Percentiles rank a stretch among this genome's conserved stretches.
These are phyloP conservation scores for Lactifluus piperatus DNA, from an alignment of 768 basidiomycete genomes.

Conservation along the genomic window DNA sequence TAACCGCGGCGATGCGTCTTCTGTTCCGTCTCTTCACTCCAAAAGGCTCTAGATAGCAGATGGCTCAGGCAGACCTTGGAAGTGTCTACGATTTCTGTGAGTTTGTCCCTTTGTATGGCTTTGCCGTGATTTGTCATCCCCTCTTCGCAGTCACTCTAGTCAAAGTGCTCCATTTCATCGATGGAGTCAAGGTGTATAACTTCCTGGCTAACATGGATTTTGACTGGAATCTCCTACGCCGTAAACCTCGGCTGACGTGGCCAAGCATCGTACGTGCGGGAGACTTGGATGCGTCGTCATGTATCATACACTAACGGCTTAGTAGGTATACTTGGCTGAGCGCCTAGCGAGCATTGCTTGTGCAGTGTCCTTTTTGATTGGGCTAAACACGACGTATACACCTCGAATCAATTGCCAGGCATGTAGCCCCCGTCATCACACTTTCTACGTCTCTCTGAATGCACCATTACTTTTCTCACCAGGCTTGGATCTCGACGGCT, in stretches of 20 bases:
- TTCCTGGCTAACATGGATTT: background rate
- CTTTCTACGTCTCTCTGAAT: no score
- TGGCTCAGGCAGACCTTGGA: background rate
- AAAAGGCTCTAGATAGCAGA: no score
- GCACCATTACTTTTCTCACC: no score
- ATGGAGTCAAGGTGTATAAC: background rate
- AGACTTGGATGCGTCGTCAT: no score
- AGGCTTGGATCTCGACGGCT: background rate
- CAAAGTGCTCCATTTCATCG: slow-evolving; percentile 2
- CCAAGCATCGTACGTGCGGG: background rate
- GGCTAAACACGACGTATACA: background rate
- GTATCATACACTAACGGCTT: background rate
- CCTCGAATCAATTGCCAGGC: background rate
- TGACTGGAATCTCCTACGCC: background rate
- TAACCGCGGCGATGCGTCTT: no score
- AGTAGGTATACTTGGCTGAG: background rate
- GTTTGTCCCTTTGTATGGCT: background rate
- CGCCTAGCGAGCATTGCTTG: background rate
- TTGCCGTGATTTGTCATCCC: background rate
- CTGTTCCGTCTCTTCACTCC: no score
- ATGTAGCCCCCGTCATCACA: background rate
- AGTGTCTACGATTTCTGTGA: background rate
- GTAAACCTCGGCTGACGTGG: background rate
- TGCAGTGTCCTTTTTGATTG: background rate
- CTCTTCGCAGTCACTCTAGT: background rate